Base-by-base conservation (phyloP, 1,139 yeast species). In the Geotrichum klebahnii region DNA sequence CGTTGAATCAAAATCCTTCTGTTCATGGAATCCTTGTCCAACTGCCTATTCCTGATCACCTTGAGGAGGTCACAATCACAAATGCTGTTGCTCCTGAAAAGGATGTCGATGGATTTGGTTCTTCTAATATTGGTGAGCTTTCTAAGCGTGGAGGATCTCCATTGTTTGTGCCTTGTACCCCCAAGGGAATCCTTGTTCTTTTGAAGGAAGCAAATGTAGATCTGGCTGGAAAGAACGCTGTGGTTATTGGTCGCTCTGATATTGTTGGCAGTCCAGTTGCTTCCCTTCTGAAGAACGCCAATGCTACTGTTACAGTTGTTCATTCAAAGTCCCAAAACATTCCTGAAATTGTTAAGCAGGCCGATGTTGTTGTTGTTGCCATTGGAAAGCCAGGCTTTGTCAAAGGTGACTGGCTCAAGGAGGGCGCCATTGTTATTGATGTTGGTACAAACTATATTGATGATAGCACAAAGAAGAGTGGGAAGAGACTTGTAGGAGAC, bases 51-150 rank as follows among this genome's bases (percentile, higher is more conserved):
- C 98, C 98, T 22, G 69, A 69, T 9, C 94, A 86, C 61, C 75
- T 92, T 58, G 79, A 87, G 65, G 97, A 90, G 69, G 77, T 81
- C 53, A 76, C 74, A 60, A 76, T 92, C 59, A 90, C 97, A 47
- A 78, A 80, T 58, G 79, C 90, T 19, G 96, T 92, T 28, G 67
- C 74, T 41, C 78, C 89, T 17, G 77, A 76, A 51, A 92, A 92
- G 72, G 99, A 92, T 63, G 97, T 94, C 44, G 99, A 92, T 66
- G 99, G 98, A 1, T 92, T 92, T 64, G 95, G 94, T 47, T 84
- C 95, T 43, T 77, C 69, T 67, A 94, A 92, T 68, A 84, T 87
- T 48, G 97, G 97, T 51, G 97, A 92, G 70, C 77, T 92, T 59
- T 82, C 90, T 62, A 90, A 90, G 71, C 84, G 84, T 60, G 86